These are phyloP conservation scores for Pythium aquatile DNA, from an alignment of 352 stramenopile species.

Conservation along the genomic window DNA sequence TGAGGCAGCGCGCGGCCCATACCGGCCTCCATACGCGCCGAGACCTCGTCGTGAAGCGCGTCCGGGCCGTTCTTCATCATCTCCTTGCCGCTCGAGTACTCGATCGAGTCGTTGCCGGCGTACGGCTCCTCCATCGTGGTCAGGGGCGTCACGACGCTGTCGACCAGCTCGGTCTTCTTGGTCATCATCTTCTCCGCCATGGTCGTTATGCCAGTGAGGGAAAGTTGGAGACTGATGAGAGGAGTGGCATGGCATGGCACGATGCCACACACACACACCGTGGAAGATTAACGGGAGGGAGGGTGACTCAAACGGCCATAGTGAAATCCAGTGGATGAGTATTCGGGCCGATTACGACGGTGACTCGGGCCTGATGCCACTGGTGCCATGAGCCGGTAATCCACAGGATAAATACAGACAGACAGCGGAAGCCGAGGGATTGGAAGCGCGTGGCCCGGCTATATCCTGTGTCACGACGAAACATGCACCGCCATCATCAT, in stretches of 20 bases:
- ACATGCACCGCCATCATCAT: slow-evolving; percentile 22
- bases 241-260: background rate
- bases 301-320: background rate
- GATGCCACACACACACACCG: background rate
- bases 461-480: slow-evolving; percentile 15
- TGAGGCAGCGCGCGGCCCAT: slow-evolving; percentile 51
- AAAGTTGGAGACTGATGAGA: slow-evolving; percentile 20
- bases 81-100: slow-evolving; percentile 25
- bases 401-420: background rate
- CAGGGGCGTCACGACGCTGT: slow-evolving; percentile 7
- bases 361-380: background rate
- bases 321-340: slow-evolving; percentile 8
- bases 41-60: slow-evolving; percentile 41
- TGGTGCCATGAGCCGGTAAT: background rate
- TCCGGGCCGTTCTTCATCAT: slow-evolving; percentile 32
- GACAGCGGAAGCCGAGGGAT: background rate
- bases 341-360: background rate
- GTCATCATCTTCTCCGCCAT: background rate
- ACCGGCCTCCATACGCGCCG: slow-evolving; percentile 37
- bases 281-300: background rate
- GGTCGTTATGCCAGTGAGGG: background rate
- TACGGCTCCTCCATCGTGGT: slow-evolving; percentile 1
- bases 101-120: slow-evolving; percentile 11
- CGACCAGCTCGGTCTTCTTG: background rate
- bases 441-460: slow-evolving; percentile 12